phyloP scores from a whole-genome alignment of 805 yeast genomes.

The Barnettozyma sp. region DNA sequence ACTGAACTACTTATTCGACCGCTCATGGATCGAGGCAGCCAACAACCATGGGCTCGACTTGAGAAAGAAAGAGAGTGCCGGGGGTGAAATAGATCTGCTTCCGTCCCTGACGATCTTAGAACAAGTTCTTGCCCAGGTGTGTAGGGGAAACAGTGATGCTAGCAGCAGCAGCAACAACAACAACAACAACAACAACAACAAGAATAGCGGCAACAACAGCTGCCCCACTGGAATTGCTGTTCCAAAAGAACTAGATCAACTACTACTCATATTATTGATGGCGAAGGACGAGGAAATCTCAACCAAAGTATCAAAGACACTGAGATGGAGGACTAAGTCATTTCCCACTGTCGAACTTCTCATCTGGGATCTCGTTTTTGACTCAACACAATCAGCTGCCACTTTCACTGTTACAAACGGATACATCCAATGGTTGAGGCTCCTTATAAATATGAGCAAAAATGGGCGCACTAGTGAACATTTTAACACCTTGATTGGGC shows the following conservation, averaged over 20 bases:
- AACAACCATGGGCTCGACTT: not conserved
- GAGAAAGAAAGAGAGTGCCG: not conserved
- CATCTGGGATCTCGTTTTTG: constrained; percentile 42
- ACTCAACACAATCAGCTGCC: constrained; percentile 27
- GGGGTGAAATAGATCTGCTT: not conserved
- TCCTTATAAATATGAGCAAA: constrained; percentile 28
- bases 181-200: no score
- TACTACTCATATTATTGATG: constrained; percentile 31
- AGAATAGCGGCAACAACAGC: no score
- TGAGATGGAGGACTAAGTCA: constrained; percentile 45
- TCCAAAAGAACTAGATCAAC: constrained; percentile 19
- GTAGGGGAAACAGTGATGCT: no score
- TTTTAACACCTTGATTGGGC: constrained; percentile 6
- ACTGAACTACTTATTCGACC: constrained; percentile 3
- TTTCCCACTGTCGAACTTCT: constrained; percentile 19
- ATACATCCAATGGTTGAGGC: constrained; percentile 50
- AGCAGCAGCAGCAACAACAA: no score
- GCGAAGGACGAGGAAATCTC: constrained; percentile 34
- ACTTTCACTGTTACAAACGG: constrained; percentile 35
- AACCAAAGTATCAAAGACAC: constrained; percentile 30
- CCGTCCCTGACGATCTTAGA: constrained; percentile 10
- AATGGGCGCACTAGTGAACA: not conserved
- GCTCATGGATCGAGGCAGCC: constrained; percentile 2
- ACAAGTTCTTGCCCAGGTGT: constrained; percentile 12
- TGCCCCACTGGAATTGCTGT: no score